Base-by-base conservation (phyloP, 2,329 filamentous ascomycete species). In the Chaetomium globosum region DNA sequence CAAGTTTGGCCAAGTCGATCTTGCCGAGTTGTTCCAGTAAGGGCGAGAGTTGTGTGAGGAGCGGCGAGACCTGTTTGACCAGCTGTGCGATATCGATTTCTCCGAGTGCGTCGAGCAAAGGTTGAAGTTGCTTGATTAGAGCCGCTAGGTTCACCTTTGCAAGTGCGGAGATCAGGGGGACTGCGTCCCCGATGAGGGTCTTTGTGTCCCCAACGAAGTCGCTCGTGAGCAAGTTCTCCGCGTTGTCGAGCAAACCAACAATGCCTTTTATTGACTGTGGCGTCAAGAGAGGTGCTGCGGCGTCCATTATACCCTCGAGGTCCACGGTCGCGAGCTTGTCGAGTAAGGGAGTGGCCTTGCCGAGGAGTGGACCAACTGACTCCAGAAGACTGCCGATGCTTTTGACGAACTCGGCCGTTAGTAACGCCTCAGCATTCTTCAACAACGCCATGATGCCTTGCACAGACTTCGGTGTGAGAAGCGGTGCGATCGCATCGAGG, bases 331-430 rank as follows among this genome's bases (percentile, higher is more conserved):
- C 54, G 16, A 63, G 31, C 31, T 63, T 48, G 21, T 58, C 54
- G 2, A 63, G 43, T 4, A 63, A 23, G 4, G 61, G 61, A 69
- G 10, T 10, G 19, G 49, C 51, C 52, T 55, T 61, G 16, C 48
- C 28, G 43, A 65, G 57, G 4, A 65, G 57, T 16, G 63, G 63
- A 7, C 57, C 57, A 28, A 33, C 63, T 1, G 56, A 49, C 19
- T 54, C 23, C 16, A 65, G n/a, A 5, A 65, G 52, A 30, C 31
- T 28, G 1, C 49, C 36, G 16, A 61, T 49, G 5, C 23, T 53
- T 13, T 79, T 78, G 69, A 80, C 78, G 52, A 79, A 79, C 16
- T 75, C 73, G 51, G 52, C 49, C 9, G 65, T 80, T 78, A 62
- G 61, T 12, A 76, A 59, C 8, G 66, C 53, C 63, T 74, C 73